Conservation (phyloP, 208 protist genomes). For the Wallacemonas sp. region DNA sequence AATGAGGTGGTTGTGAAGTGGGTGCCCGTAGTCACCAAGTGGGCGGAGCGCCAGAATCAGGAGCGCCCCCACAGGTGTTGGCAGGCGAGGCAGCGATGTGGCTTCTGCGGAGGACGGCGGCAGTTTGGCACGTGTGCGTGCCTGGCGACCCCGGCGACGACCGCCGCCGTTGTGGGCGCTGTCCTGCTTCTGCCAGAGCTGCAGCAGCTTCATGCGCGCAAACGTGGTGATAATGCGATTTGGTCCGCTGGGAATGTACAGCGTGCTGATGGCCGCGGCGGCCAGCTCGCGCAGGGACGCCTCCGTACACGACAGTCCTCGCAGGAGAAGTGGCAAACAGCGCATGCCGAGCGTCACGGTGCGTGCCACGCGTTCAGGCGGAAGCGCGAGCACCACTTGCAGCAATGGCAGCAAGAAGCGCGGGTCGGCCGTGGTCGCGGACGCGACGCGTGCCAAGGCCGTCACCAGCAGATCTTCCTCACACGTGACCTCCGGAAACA, state of each 20-base stretch:
- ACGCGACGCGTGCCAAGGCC: conserved; percentile 36
- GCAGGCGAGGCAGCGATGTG: conserved; percentile 49
- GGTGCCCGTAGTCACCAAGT: conserved; percentile 48
- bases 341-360: conserved; percentile 36
- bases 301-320: conserved; percentile 73
- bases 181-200: conserved; percentile 37
- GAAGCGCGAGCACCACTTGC: conserved; percentile 64
- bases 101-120: neutral
- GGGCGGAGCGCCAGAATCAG: conserved; percentile 56
- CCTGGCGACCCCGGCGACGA: neutral
- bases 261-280: conserved; percentile 34
- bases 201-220: conserved; percentile 70
- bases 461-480: conserved; percentile 45
- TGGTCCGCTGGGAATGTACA: conserved; percentile 57
- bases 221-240: conserved; percentile 63
- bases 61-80: conserved; percentile 66
- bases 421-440: conserved; percentile 53
- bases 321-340: conserved; percentile 64
- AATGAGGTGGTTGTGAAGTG: conserved; percentile 79
- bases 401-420: conserved; percentile 86
- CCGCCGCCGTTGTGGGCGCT: neutral
- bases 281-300: conserved; percentile 47
- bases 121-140: neutral
- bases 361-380: conserved; percentile 27
- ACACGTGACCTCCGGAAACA: conserved; percentile 71